A percentile compares a stretch with the other conserved stretches of the same genome.
Evolutionary conservation across 495 filamentous ascomycete species (phyloP).

Genomic region (Neurospora cerealis): DNA sequence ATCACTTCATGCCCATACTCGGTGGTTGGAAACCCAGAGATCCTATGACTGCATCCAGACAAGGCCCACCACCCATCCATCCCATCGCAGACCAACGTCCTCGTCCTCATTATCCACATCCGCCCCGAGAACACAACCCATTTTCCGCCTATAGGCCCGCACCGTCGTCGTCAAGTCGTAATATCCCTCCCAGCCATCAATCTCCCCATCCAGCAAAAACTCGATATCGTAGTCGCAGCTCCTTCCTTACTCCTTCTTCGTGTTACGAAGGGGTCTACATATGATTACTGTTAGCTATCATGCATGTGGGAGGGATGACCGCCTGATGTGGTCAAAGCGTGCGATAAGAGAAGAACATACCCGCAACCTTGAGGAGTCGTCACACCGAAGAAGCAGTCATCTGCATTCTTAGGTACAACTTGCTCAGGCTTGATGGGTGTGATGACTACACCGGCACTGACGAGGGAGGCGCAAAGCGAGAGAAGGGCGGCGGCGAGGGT

Average conservation of each 20-base stretch:
- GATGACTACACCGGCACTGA: conserved; percentile 36
- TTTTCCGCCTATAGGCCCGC: background rate
- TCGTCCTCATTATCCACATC: background rate
- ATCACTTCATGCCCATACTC: background rate
- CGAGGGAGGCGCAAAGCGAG: conserved; percentile 33
- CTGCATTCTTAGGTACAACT: conserved; percentile 28
- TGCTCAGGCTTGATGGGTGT: conserved; percentile 34
- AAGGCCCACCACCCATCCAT: background rate
- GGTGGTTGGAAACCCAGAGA: background rate
- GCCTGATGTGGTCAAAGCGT: too few relatives aligned
- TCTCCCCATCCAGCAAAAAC: background rate
- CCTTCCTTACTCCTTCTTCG: background rate
- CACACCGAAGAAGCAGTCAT: conserved; percentile 41
- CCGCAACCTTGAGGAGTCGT: conserved; percentile 38
- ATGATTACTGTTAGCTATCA: background rate
- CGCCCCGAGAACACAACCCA: background rate
- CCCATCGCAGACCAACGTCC: background rate
- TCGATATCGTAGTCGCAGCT: background rate
- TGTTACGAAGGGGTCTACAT: background rate
- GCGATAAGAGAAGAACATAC: conserved; percentile 19
- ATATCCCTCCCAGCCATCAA: background rate
- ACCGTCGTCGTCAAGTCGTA: background rate
- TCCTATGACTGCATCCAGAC: background rate
- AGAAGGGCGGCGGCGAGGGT: conserved; percentile 22
- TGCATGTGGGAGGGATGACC: background rate